Conservation (phyloP, 805 yeast genomes). For the Lipomyces anomalus region DNA sequence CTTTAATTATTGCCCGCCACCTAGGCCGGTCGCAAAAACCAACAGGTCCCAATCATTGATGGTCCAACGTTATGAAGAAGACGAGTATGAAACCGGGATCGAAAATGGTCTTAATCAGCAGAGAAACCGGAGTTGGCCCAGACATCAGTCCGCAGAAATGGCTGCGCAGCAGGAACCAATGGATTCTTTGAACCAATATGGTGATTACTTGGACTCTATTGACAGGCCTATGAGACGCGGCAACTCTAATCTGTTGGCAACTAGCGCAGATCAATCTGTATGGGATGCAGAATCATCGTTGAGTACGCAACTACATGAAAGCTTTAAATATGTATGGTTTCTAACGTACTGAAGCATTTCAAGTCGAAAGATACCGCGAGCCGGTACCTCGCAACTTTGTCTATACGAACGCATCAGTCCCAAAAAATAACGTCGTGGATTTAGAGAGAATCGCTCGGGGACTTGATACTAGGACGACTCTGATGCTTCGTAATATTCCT, state of each 20-base stretch:
- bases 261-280: too few species aligned
- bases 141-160: too few species aligned
- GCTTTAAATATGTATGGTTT: too few species aligned
- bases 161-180: too few species aligned
- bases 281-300: conserved; percentile 19
- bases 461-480: conserved; percentile 42
- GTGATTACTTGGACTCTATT: conserved; percentile 5
- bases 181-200: conserved; percentile 1
- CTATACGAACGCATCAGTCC: conserved; percentile 30
- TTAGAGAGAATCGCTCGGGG: conserved; percentile 39
- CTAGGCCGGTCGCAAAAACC: too few species aligned
- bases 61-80: too few species aligned
- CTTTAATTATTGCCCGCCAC: too few species aligned
- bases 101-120: too few species aligned
- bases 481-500: conserved; percentile 52
- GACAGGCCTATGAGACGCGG: conserved; percentile 3
- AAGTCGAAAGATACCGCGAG: conserved; percentile 18
- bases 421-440: conserved; percentile 37
- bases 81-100: too few species aligned
- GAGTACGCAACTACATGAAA: conserved; percentile 16
- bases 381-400: conserved; percentile 18
- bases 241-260: too few species aligned
- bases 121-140: too few species aligned
- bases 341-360: conserved; percentile 11
- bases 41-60: too few species aligned